phyloP scores from a whole-genome alignment of 2,329 filamentous ascomycete genomes.

The Hymenoscyphus fraxineus region DNA sequence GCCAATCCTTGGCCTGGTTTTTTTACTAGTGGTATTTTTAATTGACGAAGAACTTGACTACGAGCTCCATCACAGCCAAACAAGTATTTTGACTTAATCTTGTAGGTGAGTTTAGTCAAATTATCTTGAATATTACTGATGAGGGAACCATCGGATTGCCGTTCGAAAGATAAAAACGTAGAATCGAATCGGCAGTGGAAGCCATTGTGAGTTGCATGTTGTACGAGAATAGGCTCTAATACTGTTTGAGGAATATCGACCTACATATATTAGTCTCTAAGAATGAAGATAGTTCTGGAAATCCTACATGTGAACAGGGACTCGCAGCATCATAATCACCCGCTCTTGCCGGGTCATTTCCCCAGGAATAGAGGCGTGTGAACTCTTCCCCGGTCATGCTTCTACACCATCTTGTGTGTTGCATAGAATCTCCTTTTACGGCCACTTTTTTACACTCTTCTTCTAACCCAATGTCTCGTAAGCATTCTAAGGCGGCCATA shows the following conservation, averaged over 20 bases:
- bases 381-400: conserved; percentile 52
- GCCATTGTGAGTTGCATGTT: conserved; percentile 39
- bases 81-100: conserved; percentile 51
- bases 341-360: conserved; percentile 44
- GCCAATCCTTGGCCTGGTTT: conserved; percentile 46
- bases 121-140: conserved; percentile 38
- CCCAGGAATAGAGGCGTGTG: conserved; percentile 49
- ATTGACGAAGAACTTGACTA: conserved; percentile 43
- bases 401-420: conserved; percentile 50
- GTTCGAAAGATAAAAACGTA: conserved; percentile 35
- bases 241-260: conserved; percentile 46
- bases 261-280: not conserved
- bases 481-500: conserved; percentile 51
- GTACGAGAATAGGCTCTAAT: conserved; percentile 46
- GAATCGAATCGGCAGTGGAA: conserved; percentile 44
- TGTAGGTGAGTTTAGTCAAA: conserved; percentile 38
- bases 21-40: conserved; percentile 44
- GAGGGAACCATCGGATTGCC: conserved; percentile 19
- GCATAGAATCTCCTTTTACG: conserved; percentile 41
- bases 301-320: conserved; percentile 37
- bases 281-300: not conserved
- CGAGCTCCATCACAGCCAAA: conserved; percentile 56
- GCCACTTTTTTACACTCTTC: conserved; percentile 38
- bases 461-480: conserved; percentile 50
- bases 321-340: conserved; percentile 42